These are phyloP conservation scores for Rhizoclosmatium globosum DNA, from an alignment of 192 early-diverging fungal species.

Conservation along the genomic window DNA sequence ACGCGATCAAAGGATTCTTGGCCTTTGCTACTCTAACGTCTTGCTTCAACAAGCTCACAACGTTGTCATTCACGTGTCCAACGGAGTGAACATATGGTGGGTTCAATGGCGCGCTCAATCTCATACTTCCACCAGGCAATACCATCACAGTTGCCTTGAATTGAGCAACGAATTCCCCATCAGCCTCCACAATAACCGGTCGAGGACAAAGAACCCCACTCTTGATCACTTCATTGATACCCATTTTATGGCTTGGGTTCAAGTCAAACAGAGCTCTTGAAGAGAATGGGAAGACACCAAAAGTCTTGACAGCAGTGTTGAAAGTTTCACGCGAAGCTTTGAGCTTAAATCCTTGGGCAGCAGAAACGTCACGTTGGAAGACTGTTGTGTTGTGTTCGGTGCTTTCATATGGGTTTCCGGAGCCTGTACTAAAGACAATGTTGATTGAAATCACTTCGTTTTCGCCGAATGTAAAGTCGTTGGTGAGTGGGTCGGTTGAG, in stretches of 20 bases:
- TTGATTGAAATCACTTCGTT: slow-evolving; percentile 92
- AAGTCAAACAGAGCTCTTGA: slow-evolving; percentile 74
- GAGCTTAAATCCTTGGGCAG: slow-evolving; percentile 85
- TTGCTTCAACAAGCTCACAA: slow-evolving; percentile 49
- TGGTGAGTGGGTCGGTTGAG: slow-evolving; percentile 64
- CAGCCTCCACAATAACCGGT: slow-evolving; percentile 77
- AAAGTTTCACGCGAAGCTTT: slow-evolving; percentile 77
- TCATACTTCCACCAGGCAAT: slow-evolving; percentile 71
- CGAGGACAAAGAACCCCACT: slow-evolving; percentile 78
- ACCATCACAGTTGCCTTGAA: slow-evolving; percentile 89
- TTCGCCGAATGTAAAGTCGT: slow-evolving; percentile 73
- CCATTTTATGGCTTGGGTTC: slow-evolving; percentile 82
- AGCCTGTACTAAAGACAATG: slow-evolving; percentile 82
- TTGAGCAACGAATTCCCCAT: slow-evolving; percentile 73
- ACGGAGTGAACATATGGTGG: slow-evolving; percentile 80
- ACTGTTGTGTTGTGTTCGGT: slow-evolving; percentile 77
- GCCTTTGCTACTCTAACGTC: slow-evolving; percentile 43
- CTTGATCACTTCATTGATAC: slow-evolving; percentile 84
- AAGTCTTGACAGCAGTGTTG: slow-evolving; percentile 73
- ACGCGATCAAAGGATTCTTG: slow-evolving; percentile 11
- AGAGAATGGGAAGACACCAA: slow-evolving; percentile 87
- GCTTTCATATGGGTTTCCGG: slow-evolving; percentile 58
- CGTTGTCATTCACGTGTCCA: slow-evolving; percentile 57
- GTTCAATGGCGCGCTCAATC: slow-evolving; percentile 71
- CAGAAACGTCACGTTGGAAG: slow-evolving; percentile 81